Base-by-base conservation (phyloP, 225 moss, liverwort and hornwort genomes). In the Takakia lepidozioides region DNA sequence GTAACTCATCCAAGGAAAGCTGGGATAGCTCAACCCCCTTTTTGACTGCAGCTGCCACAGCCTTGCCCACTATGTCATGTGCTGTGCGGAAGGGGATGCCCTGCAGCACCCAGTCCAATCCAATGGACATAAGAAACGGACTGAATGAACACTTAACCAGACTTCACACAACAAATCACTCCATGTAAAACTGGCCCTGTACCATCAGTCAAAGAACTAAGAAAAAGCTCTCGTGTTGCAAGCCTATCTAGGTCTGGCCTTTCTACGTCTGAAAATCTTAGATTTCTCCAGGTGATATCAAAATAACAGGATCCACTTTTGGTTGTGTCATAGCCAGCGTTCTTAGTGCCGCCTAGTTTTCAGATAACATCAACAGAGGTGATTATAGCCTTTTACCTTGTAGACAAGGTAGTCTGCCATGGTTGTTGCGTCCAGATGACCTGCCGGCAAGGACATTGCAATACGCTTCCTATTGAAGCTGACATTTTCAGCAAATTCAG, bases 361-460 rank as follows among this genome's bases (percentile, higher is more conserved):
- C 17, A 54, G 3, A 1, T n/a, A 54, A 29, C 16, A 13, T 8
- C n/a, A 29, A 48, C 17, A 7, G n/a, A n/a, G n/a, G n/a, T n/a
- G n/a, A n/a, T n/a, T n/a, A n/a, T n/a, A n/a, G n/a, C n/a, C n/a
- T n/a, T n/a, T 55, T 67, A 98, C 98, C 87, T 91, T 98, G 63
- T 85, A 91, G 2, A 98, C 98, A 15, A 98, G 85, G 50, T 98
- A 98, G 51, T 98, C 98, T 49, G 98, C 98, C 63, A 98, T 78
- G 39, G 98, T 98, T 34, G 98, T 98, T 14, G 98, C 98, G 75
- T 98, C 98, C 23, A 98, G 75, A 67, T 98, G 76, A 24, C 98
- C 98, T 18, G 85, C 91, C 4, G 80, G 74, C n/a, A 98, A 61
- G 38, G 90, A 75, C 22, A 76, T 85, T 2, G 71, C 71, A 3